Evolutionary conservation across 805 yeast species (phyloP).

Genomic region (Myxozyma lipomycoides): DNA sequence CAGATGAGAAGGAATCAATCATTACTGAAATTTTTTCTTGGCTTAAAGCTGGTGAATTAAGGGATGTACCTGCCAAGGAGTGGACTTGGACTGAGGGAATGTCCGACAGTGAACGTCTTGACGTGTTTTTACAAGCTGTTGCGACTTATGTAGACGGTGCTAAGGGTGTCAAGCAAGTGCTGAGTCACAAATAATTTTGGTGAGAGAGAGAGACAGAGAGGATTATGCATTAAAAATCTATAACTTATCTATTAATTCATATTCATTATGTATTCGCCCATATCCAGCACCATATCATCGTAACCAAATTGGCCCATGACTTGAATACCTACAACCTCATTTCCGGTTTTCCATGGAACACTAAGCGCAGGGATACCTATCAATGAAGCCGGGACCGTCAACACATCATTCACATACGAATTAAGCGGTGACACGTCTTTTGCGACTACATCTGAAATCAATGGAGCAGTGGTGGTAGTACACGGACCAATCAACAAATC

Average conservation of each 20-base stretch:
- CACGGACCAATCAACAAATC: constrained; percentile 79
- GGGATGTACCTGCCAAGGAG: constrained; percentile 47
- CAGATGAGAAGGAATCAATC: constrained; percentile 55
- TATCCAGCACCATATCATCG: constrained; percentile 58
- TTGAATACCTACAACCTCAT: constrained; percentile 64
- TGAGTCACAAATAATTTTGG: constrained; percentile 32
- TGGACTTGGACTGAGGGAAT: constrained; percentile 39
- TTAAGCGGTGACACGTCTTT: constrained; percentile 44
- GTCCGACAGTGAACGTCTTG: constrained; percentile 43
- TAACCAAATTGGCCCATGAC: constrained; percentile 82
- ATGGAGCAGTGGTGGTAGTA: constrained; percentile 53
- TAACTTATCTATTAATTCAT: too few relatives aligned
- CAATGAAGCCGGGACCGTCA: constrained; percentile 85
- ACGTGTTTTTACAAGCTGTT: constrained; percentile 46
- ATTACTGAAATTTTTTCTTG: constrained; percentile 53
- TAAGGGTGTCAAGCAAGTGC: constrained; percentile 42
- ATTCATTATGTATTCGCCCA: constrained; percentile 33
- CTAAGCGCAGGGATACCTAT: constrained; percentile 87
- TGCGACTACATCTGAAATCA: constrained; percentile 44
- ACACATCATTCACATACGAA: constrained; percentile 72
- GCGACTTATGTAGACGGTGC: constrained; percentile 40
- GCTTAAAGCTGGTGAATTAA: constrained; percentile 55
- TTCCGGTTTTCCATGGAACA: constrained; percentile 53
- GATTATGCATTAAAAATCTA: not conserved
- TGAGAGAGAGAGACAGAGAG: too few relatives aligned